These are phyloP conservation scores for Petasospora fabianii DNA, from an alignment of 1,139 yeast genomes.

Conservation along the genomic window DNA sequence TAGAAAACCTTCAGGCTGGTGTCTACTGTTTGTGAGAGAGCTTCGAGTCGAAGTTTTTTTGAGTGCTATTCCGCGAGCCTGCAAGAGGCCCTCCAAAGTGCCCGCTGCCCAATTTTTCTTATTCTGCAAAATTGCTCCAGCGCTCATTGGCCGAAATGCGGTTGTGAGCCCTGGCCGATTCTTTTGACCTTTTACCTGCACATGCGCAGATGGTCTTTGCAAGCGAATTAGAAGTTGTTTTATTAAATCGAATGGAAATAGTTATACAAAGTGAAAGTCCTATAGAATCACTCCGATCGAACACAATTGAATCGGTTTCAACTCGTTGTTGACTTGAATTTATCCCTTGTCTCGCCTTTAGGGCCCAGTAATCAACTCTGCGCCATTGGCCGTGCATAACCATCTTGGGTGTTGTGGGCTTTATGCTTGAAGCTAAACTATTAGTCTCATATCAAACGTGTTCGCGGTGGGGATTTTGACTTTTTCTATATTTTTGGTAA, in stretches of 20 bases:
- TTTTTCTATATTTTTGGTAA: no score
- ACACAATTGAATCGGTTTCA: no score
- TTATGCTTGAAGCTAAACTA: no score
- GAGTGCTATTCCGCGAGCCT: conserved; percentile 4
- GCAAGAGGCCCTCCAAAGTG: not conserved
- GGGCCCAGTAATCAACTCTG: conserved; percentile 4
- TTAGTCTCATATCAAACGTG: conserved; percentile 2
- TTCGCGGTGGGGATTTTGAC: conserved; percentile 1
- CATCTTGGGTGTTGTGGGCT: not conserved
- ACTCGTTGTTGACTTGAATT: no score
- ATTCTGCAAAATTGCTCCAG: conserved; percentile 18
- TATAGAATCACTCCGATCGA: no score
- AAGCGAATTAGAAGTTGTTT: no score
- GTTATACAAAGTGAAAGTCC: no score
- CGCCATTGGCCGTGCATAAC: conserved; percentile 16
- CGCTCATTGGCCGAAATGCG: conserved; percentile 17
- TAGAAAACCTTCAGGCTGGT: not conserved
- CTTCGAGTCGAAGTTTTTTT: conserved; percentile 13
- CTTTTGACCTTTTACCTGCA: no score
- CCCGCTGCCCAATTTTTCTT: conserved; percentile 13
- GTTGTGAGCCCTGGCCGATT: conserved; percentile 15
- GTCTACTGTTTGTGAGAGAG: no score
- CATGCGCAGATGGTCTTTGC: no score
- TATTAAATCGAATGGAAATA: no score
- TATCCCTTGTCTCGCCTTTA: not conserved